These are phyloP conservation scores for Solanum aculeatissimum DNA, from an alignment of 305 asterid species.

Conservation along the genomic window DNA sequence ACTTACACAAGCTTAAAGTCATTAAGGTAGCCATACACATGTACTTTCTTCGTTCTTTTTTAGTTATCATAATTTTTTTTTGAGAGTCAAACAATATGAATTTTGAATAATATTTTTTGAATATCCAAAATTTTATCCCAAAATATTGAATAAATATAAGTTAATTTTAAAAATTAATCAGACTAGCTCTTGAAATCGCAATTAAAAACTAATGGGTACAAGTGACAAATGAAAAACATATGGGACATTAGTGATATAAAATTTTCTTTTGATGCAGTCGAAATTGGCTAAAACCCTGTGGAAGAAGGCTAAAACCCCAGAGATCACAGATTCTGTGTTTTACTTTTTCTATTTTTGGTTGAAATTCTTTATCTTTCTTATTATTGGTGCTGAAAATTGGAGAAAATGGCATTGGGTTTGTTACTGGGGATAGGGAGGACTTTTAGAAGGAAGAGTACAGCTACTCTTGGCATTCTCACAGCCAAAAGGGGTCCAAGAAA, in stretches of 20 bases:
- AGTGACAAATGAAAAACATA: background rate
- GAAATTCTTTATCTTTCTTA: background rate
- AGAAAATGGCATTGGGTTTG: slow-evolving; percentile 57
- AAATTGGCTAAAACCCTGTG: background rate
- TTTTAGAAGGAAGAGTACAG: slow-evolving; percentile 54
- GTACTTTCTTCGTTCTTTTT: too few species aligned
- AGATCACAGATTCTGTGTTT: background rate
- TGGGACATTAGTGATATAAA: background rate
- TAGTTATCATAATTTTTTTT: too few species aligned
- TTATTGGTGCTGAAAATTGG: background rate
- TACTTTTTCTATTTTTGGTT: background rate
- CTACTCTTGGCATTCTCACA: slow-evolving; percentile 63
- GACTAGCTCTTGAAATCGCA: too few species aligned
- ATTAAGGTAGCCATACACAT: background rate
- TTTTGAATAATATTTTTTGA: too few species aligned
- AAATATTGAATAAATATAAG: too few species aligned
- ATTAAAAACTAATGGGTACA: background rate
- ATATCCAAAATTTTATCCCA: too few species aligned
- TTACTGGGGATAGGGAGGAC: slow-evolving; percentile 51
- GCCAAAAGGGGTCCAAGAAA: slow-evolving; percentile 50
- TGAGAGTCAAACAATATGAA: too few species aligned
- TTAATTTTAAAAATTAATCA: too few species aligned
- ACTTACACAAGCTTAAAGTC: background rate
- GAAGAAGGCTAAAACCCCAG: background rate
- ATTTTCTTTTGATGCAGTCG: background rate